Evolutionary conservation across 805 yeast species (phyloP).

Genomic region (Candida multigemmis): DNA sequence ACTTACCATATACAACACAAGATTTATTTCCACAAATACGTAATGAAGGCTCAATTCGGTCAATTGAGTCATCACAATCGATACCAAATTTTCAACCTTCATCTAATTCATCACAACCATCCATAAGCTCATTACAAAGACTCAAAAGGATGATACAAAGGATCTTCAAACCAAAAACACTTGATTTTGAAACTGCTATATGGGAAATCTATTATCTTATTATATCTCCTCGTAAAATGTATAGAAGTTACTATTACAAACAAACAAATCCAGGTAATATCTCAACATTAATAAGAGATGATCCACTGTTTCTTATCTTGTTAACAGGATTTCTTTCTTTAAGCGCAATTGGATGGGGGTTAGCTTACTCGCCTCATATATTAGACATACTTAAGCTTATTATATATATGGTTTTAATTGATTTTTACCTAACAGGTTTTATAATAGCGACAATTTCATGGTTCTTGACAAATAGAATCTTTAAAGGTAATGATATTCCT

Average conservation of each 20-base stretch:
- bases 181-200: constrained; percentile 86
- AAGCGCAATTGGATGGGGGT: constrained; percentile 86
- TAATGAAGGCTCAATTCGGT: constrained; percentile 15
- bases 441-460: constrained; percentile 66
- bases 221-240: constrained; percentile 72
- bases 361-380: constrained; percentile 62
- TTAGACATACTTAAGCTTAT: constrained; percentile 57
- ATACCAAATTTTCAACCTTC: constrained; percentile 3
- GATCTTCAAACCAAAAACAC: constrained; percentile 60
- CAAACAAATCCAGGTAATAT: constrained; percentile 33
- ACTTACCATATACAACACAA: constrained; percentile 33
- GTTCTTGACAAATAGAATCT: constrained; percentile 57
- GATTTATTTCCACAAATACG: constrained; percentile 29
- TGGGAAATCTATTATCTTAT: constrained; percentile 83
- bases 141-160: constrained; percentile 23
- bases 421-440: constrained; percentile 65
- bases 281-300: constrained; percentile 82
- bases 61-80: constrained; percentile 8
- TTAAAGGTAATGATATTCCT: constrained; percentile 43
- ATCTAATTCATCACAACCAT: constrained; percentile 1
- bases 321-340: constrained; percentile 56
- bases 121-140: constrained; percentile 8
- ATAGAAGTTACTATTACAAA: constrained; percentile 67
- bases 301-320: constrained; percentile 78
- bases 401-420: constrained; percentile 76